A percentile compares a stretch with the other conserved stretches of the same genome.
phyloP scores from a whole-genome alignment of 2,329 filamentous ascomycete genomes.

The Hyphodiscus sp. region DNA sequence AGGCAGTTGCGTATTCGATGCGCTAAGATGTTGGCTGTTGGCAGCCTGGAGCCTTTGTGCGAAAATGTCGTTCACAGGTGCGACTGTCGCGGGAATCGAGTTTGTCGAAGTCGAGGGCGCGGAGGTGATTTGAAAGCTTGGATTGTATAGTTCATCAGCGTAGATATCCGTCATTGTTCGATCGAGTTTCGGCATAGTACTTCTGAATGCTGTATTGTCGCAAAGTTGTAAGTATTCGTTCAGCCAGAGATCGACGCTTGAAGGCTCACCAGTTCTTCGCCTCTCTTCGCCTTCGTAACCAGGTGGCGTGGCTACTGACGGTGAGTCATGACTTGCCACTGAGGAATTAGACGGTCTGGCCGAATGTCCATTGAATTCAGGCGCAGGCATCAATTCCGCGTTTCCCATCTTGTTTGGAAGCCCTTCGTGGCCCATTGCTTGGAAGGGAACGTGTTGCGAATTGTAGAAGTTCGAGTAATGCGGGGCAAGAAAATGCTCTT shows the following conservation, averaged over 20 bases:
- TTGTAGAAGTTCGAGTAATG: slow-evolving; percentile 36
- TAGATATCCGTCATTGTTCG: slow-evolving; percentile 82
- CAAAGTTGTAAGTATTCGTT: slow-evolving; percentile 61
- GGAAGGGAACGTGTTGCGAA: slow-evolving; percentile 13
- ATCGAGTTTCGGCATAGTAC: slow-evolving; percentile 67
- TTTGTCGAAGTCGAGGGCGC: slow-evolving; percentile 41
- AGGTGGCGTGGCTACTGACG: slow-evolving; percentile 51
- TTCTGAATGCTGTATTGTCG: slow-evolving; percentile 42
- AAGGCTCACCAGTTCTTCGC: slow-evolving; percentile 48
- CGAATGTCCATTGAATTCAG: slow-evolving; percentile 22
- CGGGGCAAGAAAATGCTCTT: slow-evolving; percentile 26
- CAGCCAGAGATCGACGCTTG: slow-evolving; percentile 40
- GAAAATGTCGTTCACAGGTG: slow-evolving; percentile 56
- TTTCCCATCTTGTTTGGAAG: slow-evolving; percentile 20
- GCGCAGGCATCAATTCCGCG: slow-evolving; percentile 27
- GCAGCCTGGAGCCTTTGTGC: slow-evolving; percentile 72
- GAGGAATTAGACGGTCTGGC: slow-evolving; percentile 44
- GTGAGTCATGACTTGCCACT: slow-evolving; percentile 56
- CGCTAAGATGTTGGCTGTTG: slow-evolving; percentile 64
- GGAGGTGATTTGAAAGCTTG: slow-evolving; percentile 54
- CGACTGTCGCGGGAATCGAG: slow-evolving; percentile 34
- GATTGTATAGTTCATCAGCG: slow-evolving; percentile 78
- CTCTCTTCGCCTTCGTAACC: slow-evolving; percentile 42
- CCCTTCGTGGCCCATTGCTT: slow-evolving; percentile 22
- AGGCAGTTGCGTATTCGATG: slow-evolving; percentile 44